phyloP scores from a whole-genome alignment of 345 rosid species.

The Alliaria petiolata region DNA sequence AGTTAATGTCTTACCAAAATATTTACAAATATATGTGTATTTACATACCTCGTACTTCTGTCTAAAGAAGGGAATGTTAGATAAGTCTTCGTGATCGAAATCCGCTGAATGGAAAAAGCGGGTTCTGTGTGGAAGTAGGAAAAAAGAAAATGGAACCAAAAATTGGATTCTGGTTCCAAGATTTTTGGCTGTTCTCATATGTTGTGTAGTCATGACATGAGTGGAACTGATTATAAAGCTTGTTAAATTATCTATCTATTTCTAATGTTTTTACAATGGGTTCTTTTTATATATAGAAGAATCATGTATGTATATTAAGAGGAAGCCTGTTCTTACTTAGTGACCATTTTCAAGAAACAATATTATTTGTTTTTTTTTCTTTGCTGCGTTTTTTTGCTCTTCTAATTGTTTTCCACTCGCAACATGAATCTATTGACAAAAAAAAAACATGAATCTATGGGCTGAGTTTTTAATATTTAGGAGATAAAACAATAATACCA shows the following conservation, averaged over 20 bases:
- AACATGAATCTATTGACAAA: not conserved
- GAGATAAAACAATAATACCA: not conserved
- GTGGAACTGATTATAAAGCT: conserved; percentile 9
- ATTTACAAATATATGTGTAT: not conserved
- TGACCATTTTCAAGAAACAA: not conserved
- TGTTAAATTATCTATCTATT: not conserved
- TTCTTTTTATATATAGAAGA: not conserved
- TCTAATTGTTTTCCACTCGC: not conserved
- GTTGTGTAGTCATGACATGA: conserved; percentile 7
- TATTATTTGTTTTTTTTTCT: not conserved
- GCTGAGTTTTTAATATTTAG: not conserved
- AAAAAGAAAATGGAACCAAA: conserved; percentile 5
- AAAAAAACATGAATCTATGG: too few species aligned
- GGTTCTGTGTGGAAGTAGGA: conserved; percentile 23
- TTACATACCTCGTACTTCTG: conserved; percentile 2
- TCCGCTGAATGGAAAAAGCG: not conserved
- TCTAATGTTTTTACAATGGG: not conserved
- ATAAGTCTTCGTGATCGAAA: not conserved
- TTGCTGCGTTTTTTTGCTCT: not conserved
- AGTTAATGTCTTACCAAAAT: not conserved
- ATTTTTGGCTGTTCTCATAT: conserved; percentile 21
- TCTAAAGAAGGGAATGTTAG: not conserved
- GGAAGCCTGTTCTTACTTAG: not conserved
- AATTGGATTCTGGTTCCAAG: conserved; percentile 21
- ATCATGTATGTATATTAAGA: not conserved